Evolutionary conservation across 1,284 basidiomycete genomes (phyloP), one percentile per base, ranked within the genome.

Genomic region (Apiotrichum siamense): DNA sequence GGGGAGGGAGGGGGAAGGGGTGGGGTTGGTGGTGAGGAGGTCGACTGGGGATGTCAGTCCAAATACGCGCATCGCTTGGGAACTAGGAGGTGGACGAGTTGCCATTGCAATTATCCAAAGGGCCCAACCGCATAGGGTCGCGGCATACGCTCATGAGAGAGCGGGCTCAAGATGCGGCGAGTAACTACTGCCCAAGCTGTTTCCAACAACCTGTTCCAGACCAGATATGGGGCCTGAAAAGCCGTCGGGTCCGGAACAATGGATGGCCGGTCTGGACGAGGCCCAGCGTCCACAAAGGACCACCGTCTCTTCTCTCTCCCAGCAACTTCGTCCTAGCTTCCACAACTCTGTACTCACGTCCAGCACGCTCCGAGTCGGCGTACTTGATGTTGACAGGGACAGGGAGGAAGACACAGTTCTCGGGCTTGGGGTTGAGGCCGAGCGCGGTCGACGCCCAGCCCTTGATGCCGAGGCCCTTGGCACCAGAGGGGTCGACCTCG

Each of bases 381-480:
- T 88, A 88, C 65, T 82, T 83, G 55, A 96, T 77, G 58, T 86
- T 82, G 54, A 87, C 85, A 32, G 87, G 85, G 39, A 97, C 82
- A 25, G 92, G 91, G 23, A 88, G 79, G 73, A 97, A 97, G 24
- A 91, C 86, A 60, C 87, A 87, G 75, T 93, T 93, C 77, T 93
- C 87, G 36, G 88, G 83, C 76, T 91, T 91, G 40, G 87, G 86
- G 68, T 81, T 82, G 37, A 93, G 82, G 40, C 88, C 91, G 18
- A 75, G 58, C 33, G 63, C 58, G 49, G 62, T 60, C 15, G 89
- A 88, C 57, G 94, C 80, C 75, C 85, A 97, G 44, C 89, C 89
- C 70, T 87, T 87, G 24, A 97, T 85, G 45, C 89, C 85, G 24
- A 90, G 81, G 52, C 85, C 81, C 52, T 65, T 56, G 37, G 83